Evolutionary conservation across 768 basidiomycete genomes (phyloP).

Genomic region (Russula sp.): DNA sequence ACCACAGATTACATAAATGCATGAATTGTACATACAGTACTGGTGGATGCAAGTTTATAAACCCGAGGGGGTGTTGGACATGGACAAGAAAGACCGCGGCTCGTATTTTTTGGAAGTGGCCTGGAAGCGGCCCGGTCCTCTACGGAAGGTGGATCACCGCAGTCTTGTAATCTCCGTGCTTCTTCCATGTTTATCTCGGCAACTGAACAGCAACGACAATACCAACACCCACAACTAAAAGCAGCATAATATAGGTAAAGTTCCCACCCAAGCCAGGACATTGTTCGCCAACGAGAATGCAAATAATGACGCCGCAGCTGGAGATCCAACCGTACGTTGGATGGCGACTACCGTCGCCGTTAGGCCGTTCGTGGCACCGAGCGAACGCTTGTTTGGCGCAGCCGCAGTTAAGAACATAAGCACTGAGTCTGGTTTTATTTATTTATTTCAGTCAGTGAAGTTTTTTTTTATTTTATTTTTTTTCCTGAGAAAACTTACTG

Average conservation of each 20-base stretch:
- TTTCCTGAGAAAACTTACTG: conserved; percentile 9
- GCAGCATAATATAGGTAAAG: conserved; percentile 13
- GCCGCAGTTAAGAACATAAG: conserved; percentile 68
- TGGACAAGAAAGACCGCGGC: too few relatives aligned
- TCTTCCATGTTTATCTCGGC: conserved; percentile 10
- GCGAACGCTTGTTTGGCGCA: conserved; percentile 59
- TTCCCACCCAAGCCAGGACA: conserved; percentile 51
- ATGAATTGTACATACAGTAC: too few relatives aligned
- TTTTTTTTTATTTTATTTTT: not conserved
- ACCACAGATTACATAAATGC: too few relatives aligned
- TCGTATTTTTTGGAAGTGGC: too few relatives aligned
- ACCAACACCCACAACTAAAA: conserved; percentile 1
- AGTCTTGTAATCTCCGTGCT: not conserved
- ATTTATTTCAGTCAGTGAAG: not conserved
- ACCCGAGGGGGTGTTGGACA: too few relatives aligned
- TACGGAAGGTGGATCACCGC: too few relatives aligned
- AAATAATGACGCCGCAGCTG: conserved; percentile 58
- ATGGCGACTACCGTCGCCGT: conserved; percentile 41
- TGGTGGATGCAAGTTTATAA: too few relatives aligned
- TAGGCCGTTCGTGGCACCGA: conserved; percentile 68
- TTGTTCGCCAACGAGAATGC: conserved; percentile 53
- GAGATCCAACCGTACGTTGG: conserved; percentile 50
- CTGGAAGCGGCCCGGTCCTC: too few relatives aligned
- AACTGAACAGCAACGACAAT: conserved; percentile 9
- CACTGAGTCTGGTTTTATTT: conserved; percentile 51